These are phyloP conservation scores for Candida mesenterica DNA, from an alignment of 1,139 yeast species.

Conservation along the genomic window DNA sequence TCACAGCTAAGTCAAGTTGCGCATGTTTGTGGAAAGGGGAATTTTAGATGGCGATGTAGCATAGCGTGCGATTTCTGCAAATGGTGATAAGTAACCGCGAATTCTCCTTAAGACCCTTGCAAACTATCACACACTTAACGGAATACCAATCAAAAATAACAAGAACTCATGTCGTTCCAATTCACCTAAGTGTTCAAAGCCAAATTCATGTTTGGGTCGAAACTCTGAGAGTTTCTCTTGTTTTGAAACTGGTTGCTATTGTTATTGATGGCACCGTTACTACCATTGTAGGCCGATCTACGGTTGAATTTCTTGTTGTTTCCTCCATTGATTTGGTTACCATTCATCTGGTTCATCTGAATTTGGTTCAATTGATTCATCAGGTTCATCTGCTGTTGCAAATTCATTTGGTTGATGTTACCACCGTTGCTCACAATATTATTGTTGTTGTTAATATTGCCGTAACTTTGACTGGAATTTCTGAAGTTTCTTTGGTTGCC, in stretches of 20 bases:
- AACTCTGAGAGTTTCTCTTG: constrained; percentile 18
- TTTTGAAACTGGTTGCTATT: constrained; percentile 10
- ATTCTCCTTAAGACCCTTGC: no score
- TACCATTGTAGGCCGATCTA: constrained; percentile 17
- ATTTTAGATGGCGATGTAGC: no score
- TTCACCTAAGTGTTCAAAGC: constrained; percentile 12
- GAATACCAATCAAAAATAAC: no score
- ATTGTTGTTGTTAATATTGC: constrained; percentile 11
- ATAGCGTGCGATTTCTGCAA: no score
- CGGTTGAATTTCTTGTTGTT: constrained; percentile 22
- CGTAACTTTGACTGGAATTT: constrained; percentile 4
- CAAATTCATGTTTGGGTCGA: constrained; percentile 16
- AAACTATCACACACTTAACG: no score
- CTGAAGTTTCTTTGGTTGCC: constrained; percentile 7
- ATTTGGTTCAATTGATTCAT: constrained; percentile 5
- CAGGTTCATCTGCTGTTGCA: constrained; percentile 8
- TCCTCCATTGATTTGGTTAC: constrained; percentile 15
- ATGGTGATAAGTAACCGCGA: no score
- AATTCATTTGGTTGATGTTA: constrained; percentile 4
- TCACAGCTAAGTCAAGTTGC: not conserved
- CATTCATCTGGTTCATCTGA: constrained; percentile 4
- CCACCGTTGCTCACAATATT: constrained; percentile 7
- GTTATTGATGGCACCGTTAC: constrained; percentile 1
- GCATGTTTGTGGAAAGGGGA: no score
- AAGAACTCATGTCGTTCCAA: no score